Evolutionary conservation across 2,329 filamentous ascomycete genomes (phyloP), one percentile per base, ranked within the genome.

Genomic region (Fusarium brevicatenulatum): DNA sequence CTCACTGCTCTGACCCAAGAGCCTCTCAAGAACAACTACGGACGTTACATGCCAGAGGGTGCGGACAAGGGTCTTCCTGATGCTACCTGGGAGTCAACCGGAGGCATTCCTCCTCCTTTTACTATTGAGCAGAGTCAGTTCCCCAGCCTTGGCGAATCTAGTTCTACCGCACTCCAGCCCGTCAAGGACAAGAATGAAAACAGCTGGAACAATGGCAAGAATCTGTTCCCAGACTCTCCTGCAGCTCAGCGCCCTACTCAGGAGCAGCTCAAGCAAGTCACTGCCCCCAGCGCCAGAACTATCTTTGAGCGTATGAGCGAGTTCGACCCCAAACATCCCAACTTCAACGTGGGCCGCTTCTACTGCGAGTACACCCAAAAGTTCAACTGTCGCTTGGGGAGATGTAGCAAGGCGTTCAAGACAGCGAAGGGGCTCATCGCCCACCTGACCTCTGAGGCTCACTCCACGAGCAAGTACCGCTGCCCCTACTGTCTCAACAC

Each of bases 341-440:
- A 82, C 15, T 91, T 88, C 79, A 83, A 86, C 46, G 78, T 83
- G 2, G 79, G 82, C 4, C 79, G 81, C 10, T 91, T 90, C 81
- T 85, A 78, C 62, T 81, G 86, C 44, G 58, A 78, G 0, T 78
- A 84, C 36, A 80, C 83, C 3, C 77, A 81, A 50, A 83, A 81
- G 54, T 92, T 85, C 80, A 82, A 79, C 60, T 92, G 90, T 61
- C 90, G 90, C 0, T 84, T 87, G 62, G 70, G 73, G 3, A 73
- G 78, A 7, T 92, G 90, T 85, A 80, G 85, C 3, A 86, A 85
- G 64, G 80, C 79, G 5, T 86, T 85, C 76, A 80, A 80, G 42
- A 79, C 65, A 1, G 65, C 74, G 2, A 39, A 42, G 0, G 80
- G 63, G 0, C 72, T 89, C 10, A 63, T 83, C 4, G 49, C 32